phyloP scores from a whole-genome alignment of 257 asterid species.

The Lithospermum erythrorhizon region DNA sequence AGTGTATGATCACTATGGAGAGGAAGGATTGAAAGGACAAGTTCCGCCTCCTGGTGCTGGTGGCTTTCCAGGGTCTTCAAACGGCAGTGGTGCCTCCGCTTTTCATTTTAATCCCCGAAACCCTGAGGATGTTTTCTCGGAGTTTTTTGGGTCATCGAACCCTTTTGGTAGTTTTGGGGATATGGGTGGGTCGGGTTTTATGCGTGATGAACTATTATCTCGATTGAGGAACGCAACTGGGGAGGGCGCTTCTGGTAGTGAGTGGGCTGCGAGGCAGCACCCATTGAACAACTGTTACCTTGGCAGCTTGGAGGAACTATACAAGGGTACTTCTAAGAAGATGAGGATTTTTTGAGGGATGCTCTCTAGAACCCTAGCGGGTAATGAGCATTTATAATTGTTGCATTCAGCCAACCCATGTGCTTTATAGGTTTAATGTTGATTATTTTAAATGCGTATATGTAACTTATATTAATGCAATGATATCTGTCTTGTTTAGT shows the following conservation, averaged over 20 bases:
- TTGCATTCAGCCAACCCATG: not conserved
- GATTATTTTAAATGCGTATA: not conserved
- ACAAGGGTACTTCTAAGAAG: slow-evolving; percentile 59
- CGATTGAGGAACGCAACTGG: slow-evolving; percentile 30
- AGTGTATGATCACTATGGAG: slow-evolving; percentile 60
- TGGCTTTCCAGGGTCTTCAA: slow-evolving; percentile 26
- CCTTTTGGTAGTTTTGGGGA: slow-evolving; percentile 36
- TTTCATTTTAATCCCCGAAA: slow-evolving; percentile 42
- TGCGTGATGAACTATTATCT: slow-evolving; percentile 44
- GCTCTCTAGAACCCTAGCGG: slow-evolving; percentile 41
- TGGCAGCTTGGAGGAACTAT: slow-evolving; percentile 71
- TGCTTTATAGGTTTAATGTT: not conserved
- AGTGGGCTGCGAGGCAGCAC: slow-evolving; percentile 35
- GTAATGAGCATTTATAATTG: slow-evolving; percentile 19
- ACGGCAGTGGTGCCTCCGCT: slow-evolving; percentile 18
- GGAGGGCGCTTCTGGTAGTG: slow-evolving; percentile 28
- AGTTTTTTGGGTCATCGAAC: slow-evolving; percentile 36
- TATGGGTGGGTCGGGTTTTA: slow-evolving; percentile 21
- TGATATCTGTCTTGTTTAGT: not conserved
- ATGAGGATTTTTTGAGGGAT: slow-evolving; percentile 70
- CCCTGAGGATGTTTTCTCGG: slow-evolving; percentile 51
- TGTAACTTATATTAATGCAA: too few species aligned
- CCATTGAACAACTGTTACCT: slow-evolving; percentile 42
- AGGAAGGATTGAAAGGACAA: slow-evolving; percentile 59
- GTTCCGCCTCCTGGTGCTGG: slow-evolving; percentile 45